Evolutionary conservation across 306 rosid species (phyloP).

Genomic region (Gastrolobium bilobum): DNA sequence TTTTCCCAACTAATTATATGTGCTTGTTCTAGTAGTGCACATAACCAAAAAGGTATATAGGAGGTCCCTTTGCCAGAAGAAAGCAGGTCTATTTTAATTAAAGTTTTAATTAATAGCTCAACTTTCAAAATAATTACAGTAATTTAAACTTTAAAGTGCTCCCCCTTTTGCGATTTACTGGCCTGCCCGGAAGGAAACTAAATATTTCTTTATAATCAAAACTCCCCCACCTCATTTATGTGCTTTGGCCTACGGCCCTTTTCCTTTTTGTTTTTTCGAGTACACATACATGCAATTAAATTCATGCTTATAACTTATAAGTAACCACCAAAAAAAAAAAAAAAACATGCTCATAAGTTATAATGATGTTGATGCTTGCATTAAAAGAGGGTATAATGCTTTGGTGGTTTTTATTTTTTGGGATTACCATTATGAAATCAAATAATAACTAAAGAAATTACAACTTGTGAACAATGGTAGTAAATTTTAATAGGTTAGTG

Average conservation of each 20-base stretch:
- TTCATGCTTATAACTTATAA: neutral
- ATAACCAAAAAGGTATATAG: neutral
- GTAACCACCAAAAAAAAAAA: too few species aligned
- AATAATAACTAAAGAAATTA: too few species aligned
- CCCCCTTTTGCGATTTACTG: constrained; percentile 11
- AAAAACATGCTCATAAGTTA: too few species aligned
- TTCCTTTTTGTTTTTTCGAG: neutral
- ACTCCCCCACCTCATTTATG: neutral
- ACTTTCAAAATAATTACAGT: constrained; percentile 14
- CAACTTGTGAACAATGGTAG: too few species aligned
- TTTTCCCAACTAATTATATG: constrained; percentile 13
- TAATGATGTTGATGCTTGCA: too few species aligned
- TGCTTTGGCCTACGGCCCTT: neutral
- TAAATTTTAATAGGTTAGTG: too few species aligned
- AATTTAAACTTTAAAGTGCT: constrained; percentile 36
- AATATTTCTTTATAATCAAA: neutral
- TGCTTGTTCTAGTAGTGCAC: constrained; percentile 10
- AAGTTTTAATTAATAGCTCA: constrained; percentile 25
- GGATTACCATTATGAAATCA: too few species aligned
- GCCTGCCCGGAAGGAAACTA: neutral
- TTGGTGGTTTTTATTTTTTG: too few species aligned
- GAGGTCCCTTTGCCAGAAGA: constrained; percentile 1
- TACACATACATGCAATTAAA: neutral
- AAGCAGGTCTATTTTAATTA: constrained; percentile 21
- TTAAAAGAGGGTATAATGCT: too few species aligned